A percentile compares a stretch with the other conserved stretches of the same genome.
phyloP scores from a whole-genome alignment of 768 basidiomycete genomes.

The Lactarius vividus region DNA sequence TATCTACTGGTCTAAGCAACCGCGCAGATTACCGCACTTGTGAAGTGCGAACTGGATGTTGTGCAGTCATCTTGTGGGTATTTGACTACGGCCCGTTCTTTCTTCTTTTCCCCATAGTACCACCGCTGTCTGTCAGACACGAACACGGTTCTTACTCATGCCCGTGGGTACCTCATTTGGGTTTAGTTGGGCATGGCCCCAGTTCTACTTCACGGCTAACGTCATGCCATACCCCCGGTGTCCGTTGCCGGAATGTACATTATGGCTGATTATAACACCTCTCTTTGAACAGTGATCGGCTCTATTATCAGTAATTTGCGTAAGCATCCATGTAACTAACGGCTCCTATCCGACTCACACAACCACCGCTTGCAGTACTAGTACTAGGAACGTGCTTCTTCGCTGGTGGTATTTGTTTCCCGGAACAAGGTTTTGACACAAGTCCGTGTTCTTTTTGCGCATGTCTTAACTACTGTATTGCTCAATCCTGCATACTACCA shows the following conservation, averaged over 20 bases:
- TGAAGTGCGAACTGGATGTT: constrained; percentile 43
- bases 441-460: constrained; percentile 49
- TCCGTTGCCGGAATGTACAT: not conserved
- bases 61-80: constrained; percentile 47
- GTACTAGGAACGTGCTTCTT: constrained; percentile 92
- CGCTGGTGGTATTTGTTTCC: constrained; percentile 72
- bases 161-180: too few relatives aligned
- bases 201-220: not conserved
- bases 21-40: constrained; percentile 44
- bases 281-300: constrained; percentile 38
- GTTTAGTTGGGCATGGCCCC: too few relatives aligned
- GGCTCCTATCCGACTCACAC: not conserved
- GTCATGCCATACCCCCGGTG: not conserved
- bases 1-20: constrained; percentile 14
- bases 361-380: constrained; percentile 48
- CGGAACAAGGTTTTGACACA: constrained; percentile 76
- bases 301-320: constrained; percentile 47
- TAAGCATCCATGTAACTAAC: constrained; percentile 27
- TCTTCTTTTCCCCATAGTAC: not conserved
- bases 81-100: not conserved
- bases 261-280: constrained; percentile 3
- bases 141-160: too few relatives aligned
- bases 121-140: too few relatives aligned
- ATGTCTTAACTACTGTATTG: too few relatives aligned
- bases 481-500: too few relatives aligned